Base-by-base conservation (phyloP, 495 filamentous ascomycete species). In the Symbiotaphrina buchneri region DNA sequence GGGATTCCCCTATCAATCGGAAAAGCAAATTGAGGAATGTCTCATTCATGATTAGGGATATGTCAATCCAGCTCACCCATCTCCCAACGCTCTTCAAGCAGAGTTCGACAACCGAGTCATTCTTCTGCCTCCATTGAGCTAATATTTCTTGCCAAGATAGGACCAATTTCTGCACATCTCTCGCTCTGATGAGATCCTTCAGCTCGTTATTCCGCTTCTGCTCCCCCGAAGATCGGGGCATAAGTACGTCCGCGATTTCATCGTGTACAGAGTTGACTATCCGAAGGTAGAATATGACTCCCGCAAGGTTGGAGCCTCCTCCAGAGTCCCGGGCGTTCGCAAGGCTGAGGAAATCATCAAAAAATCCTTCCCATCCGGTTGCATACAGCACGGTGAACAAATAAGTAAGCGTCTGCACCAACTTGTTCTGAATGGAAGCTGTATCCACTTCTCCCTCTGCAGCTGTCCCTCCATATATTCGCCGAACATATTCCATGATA, bases 11-110 rank as follows among this genome's bases (percentile, higher is more conserved):
- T 35, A 74, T 69, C 41, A 74, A 65, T 48, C 84, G 71, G 51
- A 93, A 75, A 34, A 99, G 65, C 30, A 80, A 58, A 41, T 62
- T 70, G 39, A 94, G 61, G 58, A 90, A 78, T 24, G 70, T 65
- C 41, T 85, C 69, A 47, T 91, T 87, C 38, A 95, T 76, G 27
- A 95, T 69, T 23, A 99, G 58, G 13, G 72, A 73, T 40, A 99
- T 94, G 41, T 95, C 90, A 36, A 84, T 85, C 87, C 87, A 99
- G 59, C 78, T 81, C 28, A 91, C 83, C 90, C 90, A 99, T 45
- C 79, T 77, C 13, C 80, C 81, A 28, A 95, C 69, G 8, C 79
- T 70, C 51, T 73, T 82, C 18, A 99, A 61, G 38, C 73, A 83
- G 61, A 83, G 69, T 51, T 93, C 81, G 14, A 87, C 60, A 36